A percentile compares a stretch with the other conserved stretches of the same genome.
Evolutionary conservation across 345 rosid species (phyloP).

Genomic region (Odontarrhena argentea): DNA sequence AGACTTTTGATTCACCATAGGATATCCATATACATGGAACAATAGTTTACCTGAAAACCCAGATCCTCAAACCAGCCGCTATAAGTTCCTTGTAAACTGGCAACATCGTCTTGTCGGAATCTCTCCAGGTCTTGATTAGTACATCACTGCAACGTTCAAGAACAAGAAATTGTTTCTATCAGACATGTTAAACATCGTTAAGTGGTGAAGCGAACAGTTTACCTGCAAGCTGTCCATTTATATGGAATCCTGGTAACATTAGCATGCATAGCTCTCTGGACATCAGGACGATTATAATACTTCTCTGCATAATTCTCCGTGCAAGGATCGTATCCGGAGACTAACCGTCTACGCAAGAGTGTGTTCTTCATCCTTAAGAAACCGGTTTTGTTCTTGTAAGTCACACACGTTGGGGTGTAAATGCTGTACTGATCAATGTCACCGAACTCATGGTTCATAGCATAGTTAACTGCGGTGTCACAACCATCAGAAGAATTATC

Average conservation of each 20-base stretch:
- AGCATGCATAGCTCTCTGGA: slow-evolving; percentile 88
- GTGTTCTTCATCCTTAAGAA: slow-evolving; percentile 55
- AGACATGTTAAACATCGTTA: neutral
- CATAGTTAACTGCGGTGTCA: slow-evolving; percentile 60
- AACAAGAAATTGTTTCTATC: slow-evolving; percentile 8
- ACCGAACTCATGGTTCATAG: slow-evolving; percentile 73
- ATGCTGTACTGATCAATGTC: slow-evolving; percentile 85
- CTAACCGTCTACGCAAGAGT: slow-evolving; percentile 50
- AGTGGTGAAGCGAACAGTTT: slow-evolving; percentile 3
- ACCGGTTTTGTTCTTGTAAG: slow-evolving; percentile 18
- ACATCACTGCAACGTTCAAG: slow-evolving; percentile 52
- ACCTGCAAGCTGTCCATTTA: slow-evolving; percentile 97
- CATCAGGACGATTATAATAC: slow-evolving; percentile 69
- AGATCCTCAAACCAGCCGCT: slow-evolving; percentile 74
- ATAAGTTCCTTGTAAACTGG: slow-evolving; percentile 77
- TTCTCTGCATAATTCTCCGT: slow-evolving; percentile 83
- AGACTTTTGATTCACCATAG: neutral
- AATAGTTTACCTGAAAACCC: slow-evolving; percentile 81
- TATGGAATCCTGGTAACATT: slow-evolving; percentile 72
- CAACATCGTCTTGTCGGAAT: slow-evolving; percentile 67
- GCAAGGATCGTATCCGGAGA: slow-evolving; percentile 88
- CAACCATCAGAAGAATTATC: slow-evolving; percentile 53
- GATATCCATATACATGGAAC: slow-evolving; percentile 1
- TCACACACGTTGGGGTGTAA: slow-evolving; percentile 71
- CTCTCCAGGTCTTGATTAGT: slow-evolving; percentile 72